These are phyloP conservation scores for Venturia nashicola DNA, from an alignment of 2,329 filamentous ascomycete species.

Conservation along the genomic window DNA sequence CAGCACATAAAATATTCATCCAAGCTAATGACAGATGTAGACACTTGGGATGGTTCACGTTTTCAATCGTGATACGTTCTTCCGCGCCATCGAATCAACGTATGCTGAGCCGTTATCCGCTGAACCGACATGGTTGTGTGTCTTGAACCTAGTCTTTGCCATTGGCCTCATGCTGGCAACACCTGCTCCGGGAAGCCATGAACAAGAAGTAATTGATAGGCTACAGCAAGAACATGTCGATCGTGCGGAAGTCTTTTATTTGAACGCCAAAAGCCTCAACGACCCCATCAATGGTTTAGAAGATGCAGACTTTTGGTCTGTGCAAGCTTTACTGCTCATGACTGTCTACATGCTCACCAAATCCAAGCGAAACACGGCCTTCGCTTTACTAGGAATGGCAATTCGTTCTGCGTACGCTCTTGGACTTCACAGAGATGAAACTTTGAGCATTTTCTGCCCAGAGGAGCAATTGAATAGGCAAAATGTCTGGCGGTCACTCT, in stretches of 20 bases:
- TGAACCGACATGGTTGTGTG: constrained; percentile 41
- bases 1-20: constrained; percentile 6
- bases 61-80: constrained; percentile 41
- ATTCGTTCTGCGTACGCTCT: constrained; percentile 50
- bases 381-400: constrained; percentile 51
- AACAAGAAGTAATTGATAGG: constrained; percentile 39
- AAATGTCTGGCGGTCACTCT: constrained; percentile 53
- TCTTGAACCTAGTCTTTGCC: constrained; percentile 50
- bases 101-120: constrained; percentile 42
- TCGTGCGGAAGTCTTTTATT: constrained; percentile 51
- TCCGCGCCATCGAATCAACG: constrained; percentile 37
- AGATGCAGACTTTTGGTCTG: constrained; percentile 51
- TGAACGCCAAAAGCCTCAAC: constrained; percentile 42
- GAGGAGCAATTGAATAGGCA: constrained; percentile 37
- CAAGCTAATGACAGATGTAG: constrained; percentile 19
- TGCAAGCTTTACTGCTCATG: constrained; percentile 53
- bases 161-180: constrained; percentile 49
- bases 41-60: constrained; percentile 50
- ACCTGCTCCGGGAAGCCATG: constrained; percentile 36
- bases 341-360: constrained; percentile 50
- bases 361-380: constrained; percentile 51
- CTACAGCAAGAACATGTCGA: constrained; percentile 37
- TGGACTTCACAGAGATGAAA: constrained; percentile 50
- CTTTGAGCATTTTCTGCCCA: constrained; percentile 39
- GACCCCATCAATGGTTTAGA: constrained; percentile 41